Percentiles rank a stretch among this genome's conserved stretches.
These are phyloP conservation scores for Gaertneriomyces sp. DNA, from an alignment of 192 early-diverging fungal species.

Conservation along the genomic window DNA sequence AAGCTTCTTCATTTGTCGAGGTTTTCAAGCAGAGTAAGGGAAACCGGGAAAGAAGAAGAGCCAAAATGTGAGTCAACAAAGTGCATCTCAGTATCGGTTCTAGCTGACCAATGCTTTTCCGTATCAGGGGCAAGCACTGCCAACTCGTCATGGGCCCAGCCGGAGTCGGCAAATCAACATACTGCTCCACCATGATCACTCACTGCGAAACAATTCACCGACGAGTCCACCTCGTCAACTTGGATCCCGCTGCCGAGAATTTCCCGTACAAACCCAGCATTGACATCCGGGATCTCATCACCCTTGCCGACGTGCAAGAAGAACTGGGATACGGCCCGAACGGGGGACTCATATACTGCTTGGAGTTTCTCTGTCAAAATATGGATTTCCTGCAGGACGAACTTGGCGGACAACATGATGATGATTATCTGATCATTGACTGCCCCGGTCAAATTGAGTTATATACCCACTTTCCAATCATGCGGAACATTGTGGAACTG, in stretches of 20 bases:
- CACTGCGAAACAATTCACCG: constrained; percentile 84
- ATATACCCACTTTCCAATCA: constrained; percentile 97
- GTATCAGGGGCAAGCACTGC: constrained; percentile 49
- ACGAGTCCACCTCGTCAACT: constrained; percentile 86
- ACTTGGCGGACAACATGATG: constrained; percentile 63
- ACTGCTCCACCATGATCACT: constrained; percentile 91
- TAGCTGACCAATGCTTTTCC: background rate
- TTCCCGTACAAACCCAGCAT: constrained; percentile 87
- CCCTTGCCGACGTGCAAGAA: constrained; percentile 97
- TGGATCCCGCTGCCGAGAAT: constrained; percentile 95
- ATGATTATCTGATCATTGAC: constrained; percentile 97
- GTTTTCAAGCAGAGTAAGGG: no score
- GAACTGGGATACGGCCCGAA: constrained; percentile 97
- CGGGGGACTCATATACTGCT: constrained; percentile 93
- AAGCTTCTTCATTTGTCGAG: no score
- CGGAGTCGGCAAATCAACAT: constrained; percentile 84
- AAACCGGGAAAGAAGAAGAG: background rate
- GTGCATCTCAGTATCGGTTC: background rate
- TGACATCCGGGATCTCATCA: constrained; percentile 93
- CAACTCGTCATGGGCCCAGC: constrained; percentile 98
- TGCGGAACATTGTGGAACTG: constrained; percentile 72
- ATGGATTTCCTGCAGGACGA: constrained; percentile 93
- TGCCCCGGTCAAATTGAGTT: constrained; percentile 98
- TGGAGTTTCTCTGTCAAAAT: constrained; percentile 92
- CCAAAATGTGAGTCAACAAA: background rate